Evolutionary conservation across 257 asterid species (phyloP).

Genomic region (Gentiana macrophylla): DNA sequence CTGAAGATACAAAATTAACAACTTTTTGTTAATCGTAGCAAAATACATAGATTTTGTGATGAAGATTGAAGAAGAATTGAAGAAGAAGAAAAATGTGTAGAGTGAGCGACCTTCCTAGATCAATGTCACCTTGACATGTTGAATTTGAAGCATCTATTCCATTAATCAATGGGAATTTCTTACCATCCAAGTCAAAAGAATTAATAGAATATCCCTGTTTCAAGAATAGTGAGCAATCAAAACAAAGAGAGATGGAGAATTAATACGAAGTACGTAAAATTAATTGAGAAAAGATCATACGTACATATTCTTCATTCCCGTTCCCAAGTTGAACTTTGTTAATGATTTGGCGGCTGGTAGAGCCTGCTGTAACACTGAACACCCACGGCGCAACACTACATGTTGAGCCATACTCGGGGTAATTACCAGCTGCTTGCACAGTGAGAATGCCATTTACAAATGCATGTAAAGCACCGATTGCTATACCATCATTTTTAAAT

Average conservation of each 20-base stretch:
- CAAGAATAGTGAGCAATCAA: no score
- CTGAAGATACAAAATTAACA: neutral
- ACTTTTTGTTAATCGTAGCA: neutral
- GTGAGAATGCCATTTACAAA: conserved; percentile 23
- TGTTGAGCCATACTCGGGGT: neutral
- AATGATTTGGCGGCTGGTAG: conserved; percentile 23
- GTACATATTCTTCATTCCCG: conserved; percentile 23
- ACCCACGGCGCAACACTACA: conserved; percentile 36
- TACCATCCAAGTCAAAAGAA: neutral
- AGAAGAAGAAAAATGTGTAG: no score
- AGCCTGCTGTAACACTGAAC: conserved; percentile 30
- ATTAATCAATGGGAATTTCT: conserved; percentile 2
- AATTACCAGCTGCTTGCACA: conserved; percentile 32
- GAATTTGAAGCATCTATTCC: neutral
- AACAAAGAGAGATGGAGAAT: no score
- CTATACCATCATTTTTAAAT: conserved; percentile 9
- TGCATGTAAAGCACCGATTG: conserved; percentile 32
- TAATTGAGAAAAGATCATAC: neutral
- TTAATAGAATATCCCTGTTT: neutral
- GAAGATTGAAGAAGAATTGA: no score
- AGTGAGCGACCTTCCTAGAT: neutral
- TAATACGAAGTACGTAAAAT: no score
- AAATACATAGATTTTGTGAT: no score
- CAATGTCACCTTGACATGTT: no score
- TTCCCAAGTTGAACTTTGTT: conserved; percentile 26